Evolutionary conservation across 108 stramenopile genomes (phyloP).

Genomic region (Schizochytrium sp.): DNA sequence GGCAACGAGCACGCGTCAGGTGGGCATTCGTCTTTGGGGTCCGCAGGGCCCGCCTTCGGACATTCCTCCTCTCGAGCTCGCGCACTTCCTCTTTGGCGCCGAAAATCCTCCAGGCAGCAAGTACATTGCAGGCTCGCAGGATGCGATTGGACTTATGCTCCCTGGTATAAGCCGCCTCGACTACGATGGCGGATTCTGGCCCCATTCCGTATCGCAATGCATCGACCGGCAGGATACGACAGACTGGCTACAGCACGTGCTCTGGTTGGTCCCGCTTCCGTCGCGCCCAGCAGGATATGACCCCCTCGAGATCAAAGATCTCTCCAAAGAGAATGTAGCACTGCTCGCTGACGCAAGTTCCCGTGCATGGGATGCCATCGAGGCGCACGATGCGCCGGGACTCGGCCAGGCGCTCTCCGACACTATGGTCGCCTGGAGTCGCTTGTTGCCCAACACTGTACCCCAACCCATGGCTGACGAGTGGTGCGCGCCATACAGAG

Average conservation of each 20-base stretch:
- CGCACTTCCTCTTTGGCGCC: neutral
- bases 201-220: neutral
- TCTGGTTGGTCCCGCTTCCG: slow-evolving; percentile 7
- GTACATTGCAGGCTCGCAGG: slow-evolving; percentile 14
- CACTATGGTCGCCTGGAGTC: neutral
- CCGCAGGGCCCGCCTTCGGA: neutral
- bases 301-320: neutral
- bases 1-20: slow-evolving; percentile 4
- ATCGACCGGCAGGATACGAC: neutral
- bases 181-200: neutral
- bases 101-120: neutral
- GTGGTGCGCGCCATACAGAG: neutral
- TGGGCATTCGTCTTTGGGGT: neutral
- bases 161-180: neutral
- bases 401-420: neutral
- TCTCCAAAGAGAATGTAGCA: neutral
- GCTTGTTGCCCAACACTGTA: neutral
- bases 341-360: neutral
- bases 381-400: neutral
- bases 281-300: neutral
- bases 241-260: neutral
- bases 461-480: neutral
- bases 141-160: neutral
- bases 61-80: neutral
- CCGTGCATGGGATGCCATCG: neutral